Base-by-base conservation (phyloP, 2,329 filamentous ascomycete species). In the Ciborinia camelliae region DNA sequence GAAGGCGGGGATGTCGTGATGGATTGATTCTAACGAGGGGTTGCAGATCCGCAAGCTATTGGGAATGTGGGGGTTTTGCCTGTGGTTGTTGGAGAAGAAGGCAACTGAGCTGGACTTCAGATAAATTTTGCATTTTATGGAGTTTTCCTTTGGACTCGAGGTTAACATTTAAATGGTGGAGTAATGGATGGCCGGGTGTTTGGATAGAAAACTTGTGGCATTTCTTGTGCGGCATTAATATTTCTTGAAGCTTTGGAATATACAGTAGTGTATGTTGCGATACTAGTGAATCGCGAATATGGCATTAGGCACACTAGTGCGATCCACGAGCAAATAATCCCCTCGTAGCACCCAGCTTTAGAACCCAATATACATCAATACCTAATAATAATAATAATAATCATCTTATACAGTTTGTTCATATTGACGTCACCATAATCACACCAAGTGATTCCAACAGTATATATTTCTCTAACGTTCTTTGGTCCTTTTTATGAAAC, bases 1-100 rank as follows among this genome's bases (percentile, higher is more conserved):
- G 23, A 9, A 18, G n/a, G 23, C 28, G 7, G 14, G 35, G 4
- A 1, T 28, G 1, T 4, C 8, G 14, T 54, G 4, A 10, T 26
- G 8, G 3, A n/a, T 48, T 41, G 23, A 28, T 7, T 55, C 53
- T 55, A 43, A 55, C 18, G 53, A 30, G 1, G 14, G 14, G 12
- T 41, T 41, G 2, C 14, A 55, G 53, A 63, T 41, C 61, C 61
- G 30, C 61, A 63, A 53, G 53, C 65, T 26, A 52, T 72, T 37
- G 70, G 70, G 1, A 65, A 63, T 62, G 57, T 67, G 30, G 50
- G 45, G 0, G 6, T 47, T 30, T 65, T 63, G 47, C 43, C 52
- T 28, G 61, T 63, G 9, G 9, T 0, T n/a, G 4, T 43, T n/a
- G 18, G 53, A 28, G 53, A n/a, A 3, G 18, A 55, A 26, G 45